These are phyloP conservation scores for Termitomyces sp. DNA, from an alignment of 1,284 basidiomycete species.

Conservation along the genomic window DNA sequence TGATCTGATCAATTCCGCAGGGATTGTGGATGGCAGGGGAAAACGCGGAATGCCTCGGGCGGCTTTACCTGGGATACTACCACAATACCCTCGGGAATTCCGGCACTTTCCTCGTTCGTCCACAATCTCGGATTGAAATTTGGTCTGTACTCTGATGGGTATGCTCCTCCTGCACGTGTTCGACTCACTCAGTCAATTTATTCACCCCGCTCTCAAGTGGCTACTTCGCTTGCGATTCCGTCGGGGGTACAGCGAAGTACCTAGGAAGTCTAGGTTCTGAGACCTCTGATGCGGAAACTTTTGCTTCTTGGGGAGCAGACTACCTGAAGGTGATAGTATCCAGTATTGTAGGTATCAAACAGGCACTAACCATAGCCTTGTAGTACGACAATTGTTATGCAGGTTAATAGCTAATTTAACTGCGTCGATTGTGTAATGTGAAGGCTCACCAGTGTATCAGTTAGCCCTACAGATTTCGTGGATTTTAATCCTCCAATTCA, in stretches of 20 bases:
- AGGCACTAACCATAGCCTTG: background rate
- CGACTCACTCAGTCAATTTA: background rate
- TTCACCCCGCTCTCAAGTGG: slow-evolving; percentile 26
- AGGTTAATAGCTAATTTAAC: slow-evolving; percentile 17
- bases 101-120: slow-evolving; percentile 32
- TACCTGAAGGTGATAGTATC: slow-evolving; percentile 35
- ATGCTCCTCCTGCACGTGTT: background rate
- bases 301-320: slow-evolving; percentile 44
- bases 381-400: slow-evolving; percentile 46
- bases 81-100: slow-evolving; percentile 35
- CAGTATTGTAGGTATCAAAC: background rate
- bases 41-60: slow-evolving; percentile 31
- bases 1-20: slow-evolving; percentile 15
- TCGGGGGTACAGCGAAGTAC: slow-evolving; percentile 38
- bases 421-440: background rate
- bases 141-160: slow-evolving; percentile 41
- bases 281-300: slow-evolving; percentile 36
- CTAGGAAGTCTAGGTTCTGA: slow-evolving; percentile 41
- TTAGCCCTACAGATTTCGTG: slow-evolving; percentile 40
- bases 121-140: slow-evolving; percentile 36
- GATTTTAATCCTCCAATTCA: slow-evolving; percentile 36
- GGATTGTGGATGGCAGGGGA: slow-evolving; percentile 45
- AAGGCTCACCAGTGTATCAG: slow-evolving; percentile 14
- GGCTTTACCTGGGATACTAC: slow-evolving; percentile 39
- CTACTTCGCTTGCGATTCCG: slow-evolving; percentile 38